Conservation (phyloP, 169 alveolate species). For the Pseudocohnilembus persalinus region DNA sequence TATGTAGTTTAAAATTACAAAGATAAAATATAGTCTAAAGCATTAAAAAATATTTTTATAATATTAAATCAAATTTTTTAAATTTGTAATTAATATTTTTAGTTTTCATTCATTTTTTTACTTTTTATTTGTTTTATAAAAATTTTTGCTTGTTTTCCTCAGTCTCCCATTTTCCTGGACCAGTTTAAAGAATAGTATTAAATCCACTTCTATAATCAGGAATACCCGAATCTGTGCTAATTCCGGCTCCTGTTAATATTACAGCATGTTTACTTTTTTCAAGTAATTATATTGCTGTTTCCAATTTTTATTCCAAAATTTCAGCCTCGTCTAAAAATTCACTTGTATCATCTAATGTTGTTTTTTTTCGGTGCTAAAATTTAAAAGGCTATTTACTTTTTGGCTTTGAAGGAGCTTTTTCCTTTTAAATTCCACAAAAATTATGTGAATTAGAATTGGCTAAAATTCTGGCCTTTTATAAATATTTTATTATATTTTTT, state of each 20-base stretch:
- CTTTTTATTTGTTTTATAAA: constrained; percentile 20
- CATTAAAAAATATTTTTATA: too few relatives aligned
- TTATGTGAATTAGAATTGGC: too few relatives aligned
- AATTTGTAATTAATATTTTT: too few relatives aligned
- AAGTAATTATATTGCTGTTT: constrained; percentile 35
- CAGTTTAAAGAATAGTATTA: constrained; percentile 47
- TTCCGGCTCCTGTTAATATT: constrained; percentile 80
- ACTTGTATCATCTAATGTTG: neutral
- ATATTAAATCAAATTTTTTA: too few relatives aligned
- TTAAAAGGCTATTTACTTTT: too few relatives aligned
- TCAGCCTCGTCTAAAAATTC: constrained; percentile 2
- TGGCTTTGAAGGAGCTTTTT: too few relatives aligned
- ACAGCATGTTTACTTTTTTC: constrained; percentile 43
- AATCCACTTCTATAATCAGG: constrained; percentile 70
- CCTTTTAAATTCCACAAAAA: too few relatives aligned
- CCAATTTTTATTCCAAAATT: constrained; percentile 12
- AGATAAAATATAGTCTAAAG: neutral
- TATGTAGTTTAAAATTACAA: neutral
- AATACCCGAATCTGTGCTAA: constrained; percentile 70
- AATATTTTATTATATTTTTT: too few relatives aligned
- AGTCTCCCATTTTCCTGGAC: constrained; percentile 58
- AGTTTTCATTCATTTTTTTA: constrained; percentile 11
- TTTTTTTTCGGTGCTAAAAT: too few relatives aligned
- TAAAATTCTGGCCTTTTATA: too few relatives aligned
- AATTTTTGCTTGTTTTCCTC: constrained; percentile 48